Conservation (phyloP, 1,284 basidiomycete genomes). For the Leccinum fuscescens region DNA sequence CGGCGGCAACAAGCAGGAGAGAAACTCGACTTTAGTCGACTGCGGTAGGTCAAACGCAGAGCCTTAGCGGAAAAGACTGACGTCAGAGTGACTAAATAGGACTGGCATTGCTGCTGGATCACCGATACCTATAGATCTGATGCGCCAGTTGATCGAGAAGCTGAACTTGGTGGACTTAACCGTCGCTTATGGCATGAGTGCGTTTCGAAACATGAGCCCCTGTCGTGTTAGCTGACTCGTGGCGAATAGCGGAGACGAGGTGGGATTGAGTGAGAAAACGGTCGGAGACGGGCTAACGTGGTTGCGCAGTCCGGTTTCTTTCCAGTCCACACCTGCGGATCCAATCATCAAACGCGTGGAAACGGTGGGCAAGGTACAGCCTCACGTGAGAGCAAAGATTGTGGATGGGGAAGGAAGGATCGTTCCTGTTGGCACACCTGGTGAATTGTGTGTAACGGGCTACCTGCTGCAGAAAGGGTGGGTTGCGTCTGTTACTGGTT, state of each 20-base stretch:
- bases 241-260: constrained; percentile 56
- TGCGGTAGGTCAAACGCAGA: constrained; percentile 48
- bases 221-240: constrained; percentile 23
- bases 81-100: constrained; percentile 33
- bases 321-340: constrained; percentile 70
- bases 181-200: constrained; percentile 82
- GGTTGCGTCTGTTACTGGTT: constrained; percentile 13
- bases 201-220: constrained; percentile 27
- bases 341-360: constrained; percentile 72
- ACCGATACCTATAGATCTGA: constrained; percentile 75
- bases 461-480: constrained; percentile 80
- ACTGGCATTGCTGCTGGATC: constrained; percentile 83
- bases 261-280: constrained; percentile 15
- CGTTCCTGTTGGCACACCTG: constrained; percentile 67
- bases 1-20: constrained; percentile 48
- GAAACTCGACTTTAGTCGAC: constrained; percentile 43
- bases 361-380: constrained; percentile 74
- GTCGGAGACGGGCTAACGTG: not conserved
- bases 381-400: constrained; percentile 77
- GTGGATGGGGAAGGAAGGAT: constrained; percentile 57
- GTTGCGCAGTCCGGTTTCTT: constrained; percentile 67
- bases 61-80: not conserved
- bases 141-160: constrained; percentile 66
- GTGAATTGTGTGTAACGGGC: constrained; percentile 73
- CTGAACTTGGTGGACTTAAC: constrained; percentile 71